phyloP scores from a whole-genome alignment of 345 rosid genomes.

The Pseudoturritis turrita region DNA sequence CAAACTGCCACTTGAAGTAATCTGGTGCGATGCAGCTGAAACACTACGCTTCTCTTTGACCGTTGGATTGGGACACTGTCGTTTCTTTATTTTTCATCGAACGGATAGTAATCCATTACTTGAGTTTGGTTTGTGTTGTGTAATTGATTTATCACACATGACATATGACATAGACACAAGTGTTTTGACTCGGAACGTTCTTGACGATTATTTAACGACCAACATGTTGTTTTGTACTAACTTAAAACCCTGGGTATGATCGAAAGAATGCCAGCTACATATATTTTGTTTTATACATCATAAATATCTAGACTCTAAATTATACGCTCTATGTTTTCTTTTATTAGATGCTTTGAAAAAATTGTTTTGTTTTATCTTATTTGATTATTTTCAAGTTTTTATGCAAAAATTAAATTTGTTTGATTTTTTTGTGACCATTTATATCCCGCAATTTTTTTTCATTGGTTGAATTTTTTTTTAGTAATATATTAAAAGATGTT shows the following conservation, averaged over 20 bases:
- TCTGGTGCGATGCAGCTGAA: slow-evolving; percentile 3
- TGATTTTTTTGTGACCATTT: no score
- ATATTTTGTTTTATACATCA: background rate
- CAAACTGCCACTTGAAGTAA: slow-evolving; percentile 19
- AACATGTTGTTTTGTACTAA: background rate
- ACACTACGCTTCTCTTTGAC: background rate
- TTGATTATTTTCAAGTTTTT: no score
- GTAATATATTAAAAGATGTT: no score
- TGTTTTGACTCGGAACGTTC: slow-evolving; percentile 6
- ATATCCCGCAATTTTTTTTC: no score
- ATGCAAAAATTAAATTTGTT: no score
- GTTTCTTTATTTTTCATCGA: background rate
- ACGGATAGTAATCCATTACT: background rate
- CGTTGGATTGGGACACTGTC: background rate
- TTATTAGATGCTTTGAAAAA: no score
- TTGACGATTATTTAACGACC: no score
- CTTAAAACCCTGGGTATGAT: background rate
- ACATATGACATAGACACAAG: background rate
- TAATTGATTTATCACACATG: background rate
- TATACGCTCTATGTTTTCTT: no score
- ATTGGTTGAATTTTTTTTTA: no score
- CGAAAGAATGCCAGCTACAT: background rate
- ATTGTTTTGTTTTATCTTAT: no score
- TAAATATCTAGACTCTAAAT: background rate
- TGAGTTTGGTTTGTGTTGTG: background rate